Evolutionary conservation across 257 asterid genomes (phyloP), one percentile per base, ranked within the genome.

Genomic region (Solanum chmielewskii): DNA sequence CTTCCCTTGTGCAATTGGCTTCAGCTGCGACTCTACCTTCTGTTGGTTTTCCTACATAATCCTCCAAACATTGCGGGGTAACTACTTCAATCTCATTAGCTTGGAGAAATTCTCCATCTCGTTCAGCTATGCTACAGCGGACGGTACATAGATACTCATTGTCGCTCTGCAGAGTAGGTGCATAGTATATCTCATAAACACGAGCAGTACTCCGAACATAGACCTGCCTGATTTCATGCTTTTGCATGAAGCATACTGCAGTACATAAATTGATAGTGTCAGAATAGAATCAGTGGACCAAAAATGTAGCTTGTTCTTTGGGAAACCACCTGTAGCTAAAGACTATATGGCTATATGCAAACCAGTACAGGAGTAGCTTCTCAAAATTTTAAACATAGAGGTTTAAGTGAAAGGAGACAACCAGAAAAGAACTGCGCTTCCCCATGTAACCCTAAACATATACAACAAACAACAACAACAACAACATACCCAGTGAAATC

Each of bases 141-240:
- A 94, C 96, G 4, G 99, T 97, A 85, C 96, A 97, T 73, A 97
- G 94, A 89, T 97, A 97, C 91, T 92, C 96, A 86, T 87, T 90
- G 86, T 87, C 89, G 83, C 93, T 87, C 68, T 90, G 86, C 86
- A 87, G 90, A 88, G 95, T 87, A 49, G 83, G 86, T 41, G 94
- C 89, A 86, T 90, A 94, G 90, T 97, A 96, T 77, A 96, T 90
- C 92, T 97, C 99, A 88, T 92, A 96, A 69, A 92, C 92, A 77
- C 99, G 98, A 71, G 99, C 98, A 84, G 96, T 95, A 91, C 99
- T 97, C 77, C 98, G 94, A 77, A 96, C 94, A 91, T 97, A 97
- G 62, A 96, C 90, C 90, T 96, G 99, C 69, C 91, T 86, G 76
- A 96, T 88, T 35, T 93, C 95, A 73, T 90, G 90, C 93, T 90